These are phyloP conservation scores for Populus nigra DNA, from an alignment of 345 rosid species.

Conservation along the genomic window DNA sequence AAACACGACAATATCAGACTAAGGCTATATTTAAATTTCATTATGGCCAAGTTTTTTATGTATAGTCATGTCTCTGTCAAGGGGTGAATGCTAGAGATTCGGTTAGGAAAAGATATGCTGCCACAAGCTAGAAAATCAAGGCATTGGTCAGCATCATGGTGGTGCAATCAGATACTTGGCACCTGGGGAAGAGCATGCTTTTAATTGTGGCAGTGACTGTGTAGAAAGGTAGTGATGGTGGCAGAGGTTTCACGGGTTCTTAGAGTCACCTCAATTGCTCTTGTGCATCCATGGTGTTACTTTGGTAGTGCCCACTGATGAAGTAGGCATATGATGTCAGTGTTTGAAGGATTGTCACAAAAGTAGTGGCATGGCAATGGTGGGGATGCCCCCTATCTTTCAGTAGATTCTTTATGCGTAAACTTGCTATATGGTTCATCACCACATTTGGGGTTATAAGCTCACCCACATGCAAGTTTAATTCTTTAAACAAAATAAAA, in stretches of 20 bases:
- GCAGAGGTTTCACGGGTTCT: not conserved
- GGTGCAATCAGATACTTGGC: not conserved
- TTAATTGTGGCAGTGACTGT: not conserved
- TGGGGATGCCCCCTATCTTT: not conserved
- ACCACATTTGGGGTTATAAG: not conserved
- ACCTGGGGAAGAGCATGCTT: not conserved
- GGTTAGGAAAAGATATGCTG: not conserved
- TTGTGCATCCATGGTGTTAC: not conserved
- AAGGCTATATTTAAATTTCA: not conserved
- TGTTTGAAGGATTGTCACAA: not conserved
- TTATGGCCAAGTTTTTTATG: not conserved
- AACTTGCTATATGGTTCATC: not conserved
- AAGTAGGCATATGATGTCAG: not conserved
- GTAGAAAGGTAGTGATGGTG: not conserved
- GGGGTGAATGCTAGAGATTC: not conserved
- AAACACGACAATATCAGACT: not conserved
- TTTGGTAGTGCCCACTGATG: not conserved
- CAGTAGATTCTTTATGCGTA: not conserved
- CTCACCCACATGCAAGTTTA: not conserved
- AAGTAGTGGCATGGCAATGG: not conserved
- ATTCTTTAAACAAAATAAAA: not conserved
- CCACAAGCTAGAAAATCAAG: not conserved
- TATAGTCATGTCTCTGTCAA: not conserved
- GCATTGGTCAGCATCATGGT: not conserved
- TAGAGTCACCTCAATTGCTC: not conserved